Base-by-base conservation (phyloP, 805 yeast species). In the Kuraishia ogatae region DNA sequence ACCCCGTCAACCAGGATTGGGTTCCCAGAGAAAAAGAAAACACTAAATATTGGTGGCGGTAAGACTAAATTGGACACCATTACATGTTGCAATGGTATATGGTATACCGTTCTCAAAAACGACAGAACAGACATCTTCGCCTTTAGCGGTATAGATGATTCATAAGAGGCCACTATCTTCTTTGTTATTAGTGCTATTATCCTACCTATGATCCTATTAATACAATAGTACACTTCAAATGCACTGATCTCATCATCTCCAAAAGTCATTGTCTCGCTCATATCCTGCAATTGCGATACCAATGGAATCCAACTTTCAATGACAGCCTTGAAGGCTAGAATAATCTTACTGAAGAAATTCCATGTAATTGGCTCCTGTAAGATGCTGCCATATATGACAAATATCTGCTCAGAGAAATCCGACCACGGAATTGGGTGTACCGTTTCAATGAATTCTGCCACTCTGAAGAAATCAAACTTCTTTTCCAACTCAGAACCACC, bases 1-100 rank as follows among this genome's bases (percentile, higher is more conserved):
- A 74, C 54, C 28, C 71, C 75, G 2, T 84, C 78, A 1, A 78
- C 64, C 2, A 78, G 58, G 1, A 76, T 57, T 7, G 86, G 77
- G 57, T 77, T 75, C 19, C 70, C 64, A 2, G 74, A 65, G 47
- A 80, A 70, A 5, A 78, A 60, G 1, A 78, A 59, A 2, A 66
- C 58, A 54, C 76, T 75, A 0, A 71, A 58, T 2, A 80, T 54
- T 1, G 71, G 51, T 0, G 79, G 77, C 0, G 80, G 78, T 0
- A 75, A 59, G 1, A 78, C 66, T 15, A 78, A 54, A 35, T 60
- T 62, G 2, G 61, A 50, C 0, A 67, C 56, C 5, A 55, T 54
- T 2, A 71, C 54, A 0, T 58, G 39, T 35, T 35, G 43, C 17
- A 35, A 35, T 13, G 43, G 43, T 35, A 35, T 35, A 35, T 35